Evolutionary conservation across 768 basidiomycete genomes (phyloP).

Genomic region (Scleroderma citrinum): DNA sequence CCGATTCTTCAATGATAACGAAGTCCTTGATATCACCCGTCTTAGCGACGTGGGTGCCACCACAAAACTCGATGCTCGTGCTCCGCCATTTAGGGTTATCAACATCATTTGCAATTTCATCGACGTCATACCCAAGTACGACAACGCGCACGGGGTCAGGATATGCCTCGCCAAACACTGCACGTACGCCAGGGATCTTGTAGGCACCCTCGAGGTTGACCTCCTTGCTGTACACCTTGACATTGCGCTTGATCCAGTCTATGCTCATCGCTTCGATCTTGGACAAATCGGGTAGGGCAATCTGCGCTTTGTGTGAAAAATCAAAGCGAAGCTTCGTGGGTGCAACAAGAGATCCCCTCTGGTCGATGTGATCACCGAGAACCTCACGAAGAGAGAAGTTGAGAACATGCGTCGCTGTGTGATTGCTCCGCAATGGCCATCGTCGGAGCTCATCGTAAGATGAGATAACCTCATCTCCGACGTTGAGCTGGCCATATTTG

Average conservation of each 20-base stretch:
- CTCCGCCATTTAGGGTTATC: constrained; percentile 86
- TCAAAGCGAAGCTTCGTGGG: constrained; percentile 96
- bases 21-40: constrained; percentile 98
- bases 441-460: constrained; percentile 95
- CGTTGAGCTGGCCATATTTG: constrained; percentile 77
- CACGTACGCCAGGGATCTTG: constrained; percentile 88
- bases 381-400: constrained; percentile 91
- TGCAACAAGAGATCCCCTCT: constrained; percentile 96
- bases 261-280: constrained; percentile 81
- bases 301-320: constrained; percentile 92
- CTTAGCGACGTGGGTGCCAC: constrained; percentile 97
- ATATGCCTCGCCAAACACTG: constrained; percentile 97
- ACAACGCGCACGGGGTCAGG: constrained; percentile 98
- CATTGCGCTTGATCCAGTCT: constrained; percentile 89
- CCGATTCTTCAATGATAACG: constrained; percentile 90
- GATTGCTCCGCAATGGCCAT: constrained; percentile 95
- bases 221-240: constrained; percentile 85
- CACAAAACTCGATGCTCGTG: constrained; percentile 96
- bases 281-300: constrained; percentile 65
- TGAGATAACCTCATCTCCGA: constrained; percentile 79
- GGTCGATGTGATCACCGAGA: constrained; percentile 95
- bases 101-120: constrained; percentile 81
- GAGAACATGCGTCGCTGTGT: constrained; percentile 97
- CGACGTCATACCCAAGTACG: constrained; percentile 78
- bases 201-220: constrained; percentile 70